A percentile compares a stretch with the other conserved stretches of the same genome.
Conservation (phyloP, 768 basidiomycete genomes). For the Russula griseocarnosa region DNA sequence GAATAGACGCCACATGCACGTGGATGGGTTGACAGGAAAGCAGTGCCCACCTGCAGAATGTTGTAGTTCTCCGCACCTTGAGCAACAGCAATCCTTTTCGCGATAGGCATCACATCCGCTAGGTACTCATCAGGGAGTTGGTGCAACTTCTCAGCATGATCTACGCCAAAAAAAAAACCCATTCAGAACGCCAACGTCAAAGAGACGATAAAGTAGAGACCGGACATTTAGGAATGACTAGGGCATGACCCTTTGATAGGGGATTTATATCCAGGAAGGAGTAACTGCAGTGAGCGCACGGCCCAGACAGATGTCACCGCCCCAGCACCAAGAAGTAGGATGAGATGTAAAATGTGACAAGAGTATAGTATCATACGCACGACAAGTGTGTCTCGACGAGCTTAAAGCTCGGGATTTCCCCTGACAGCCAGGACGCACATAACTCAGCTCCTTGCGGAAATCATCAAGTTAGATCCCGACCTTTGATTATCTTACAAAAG, state of each 20-base stretch:
- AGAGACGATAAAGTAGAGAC: not conserved
- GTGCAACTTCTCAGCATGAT: constrained; percentile 81
- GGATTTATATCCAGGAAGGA: constrained; percentile 94
- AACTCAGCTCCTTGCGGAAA: not conserved
- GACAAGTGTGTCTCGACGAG: constrained; percentile 70
- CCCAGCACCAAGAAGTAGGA: not conserved
- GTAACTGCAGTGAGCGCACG: constrained; percentile 42
- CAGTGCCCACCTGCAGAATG: constrained; percentile 56
- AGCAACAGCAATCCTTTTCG: constrained; percentile 83
- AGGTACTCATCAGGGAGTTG: constrained; percentile 86
- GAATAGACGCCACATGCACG: not conserved
- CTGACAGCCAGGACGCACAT: constrained; percentile 37
- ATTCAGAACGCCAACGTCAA: not conserved
- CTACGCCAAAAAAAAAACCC: constrained; percentile 39
- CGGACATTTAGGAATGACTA: constrained; percentile 91
- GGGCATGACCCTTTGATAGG: constrained; percentile 82
- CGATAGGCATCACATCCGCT: constrained; percentile 67
- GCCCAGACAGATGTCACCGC: not conserved
- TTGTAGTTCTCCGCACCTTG: constrained; percentile 79
- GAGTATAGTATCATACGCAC: constrained; percentile 40
- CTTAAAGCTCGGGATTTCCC: constrained; percentile 87
- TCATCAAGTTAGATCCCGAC: constrained; percentile 35
- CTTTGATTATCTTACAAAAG: constrained; percentile 96
- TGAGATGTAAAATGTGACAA: not conserved
- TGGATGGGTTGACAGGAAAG: not conserved